These are phyloP conservation scores for Kluyveromyces sp. DNA, from an alignment of 1,139 yeast genomes.

Conservation along the genomic window DNA sequence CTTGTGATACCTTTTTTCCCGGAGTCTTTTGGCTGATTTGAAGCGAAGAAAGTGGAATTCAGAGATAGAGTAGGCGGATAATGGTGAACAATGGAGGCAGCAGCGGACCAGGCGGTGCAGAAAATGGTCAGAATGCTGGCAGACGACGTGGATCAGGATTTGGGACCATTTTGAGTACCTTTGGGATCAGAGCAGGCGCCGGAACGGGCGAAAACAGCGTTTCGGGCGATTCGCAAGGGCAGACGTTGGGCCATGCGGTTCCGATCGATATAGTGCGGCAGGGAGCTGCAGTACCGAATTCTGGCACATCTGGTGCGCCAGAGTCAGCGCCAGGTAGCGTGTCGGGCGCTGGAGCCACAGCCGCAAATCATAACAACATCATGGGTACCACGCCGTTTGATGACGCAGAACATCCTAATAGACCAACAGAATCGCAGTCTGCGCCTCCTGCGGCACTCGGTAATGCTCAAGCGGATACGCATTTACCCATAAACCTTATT, in stretches of 20 bases:
- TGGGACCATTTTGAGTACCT: slow-evolving; percentile 21
- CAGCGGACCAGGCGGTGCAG: neutral
- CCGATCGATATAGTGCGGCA: slow-evolving; percentile 2
- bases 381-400: slow-evolving; percentile 15
- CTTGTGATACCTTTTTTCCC: neutral
- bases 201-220: slow-evolving; percentile 2
- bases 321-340: slow-evolving; percentile 5
- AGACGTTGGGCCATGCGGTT: neutral
- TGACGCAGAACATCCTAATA: slow-evolving; percentile 4
- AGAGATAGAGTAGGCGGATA: neutral
- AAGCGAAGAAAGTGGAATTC: neutral
- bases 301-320: neutral
- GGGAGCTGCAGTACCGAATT: neutral
- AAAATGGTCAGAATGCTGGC: slow-evolving; percentile 2
- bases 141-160: slow-evolving; percentile 25
- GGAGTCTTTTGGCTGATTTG: neutral
- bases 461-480: slow-evolving; percentile 3
- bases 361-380: slow-evolving; percentile 7
- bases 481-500: slow-evolving; percentile 15
- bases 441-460: slow-evolving; percentile 2
- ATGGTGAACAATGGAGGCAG: slow-evolving; percentile 1
- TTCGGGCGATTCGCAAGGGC: neutral
- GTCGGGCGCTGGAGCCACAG: slow-evolving; percentile 1
- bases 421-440: neutral
- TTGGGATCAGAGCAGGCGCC: slow-evolving; percentile 24